These are phyloP conservation scores for Metschnikowia borealis DNA, from an alignment of 805 yeast genomes.

Conservation along the genomic window DNA sequence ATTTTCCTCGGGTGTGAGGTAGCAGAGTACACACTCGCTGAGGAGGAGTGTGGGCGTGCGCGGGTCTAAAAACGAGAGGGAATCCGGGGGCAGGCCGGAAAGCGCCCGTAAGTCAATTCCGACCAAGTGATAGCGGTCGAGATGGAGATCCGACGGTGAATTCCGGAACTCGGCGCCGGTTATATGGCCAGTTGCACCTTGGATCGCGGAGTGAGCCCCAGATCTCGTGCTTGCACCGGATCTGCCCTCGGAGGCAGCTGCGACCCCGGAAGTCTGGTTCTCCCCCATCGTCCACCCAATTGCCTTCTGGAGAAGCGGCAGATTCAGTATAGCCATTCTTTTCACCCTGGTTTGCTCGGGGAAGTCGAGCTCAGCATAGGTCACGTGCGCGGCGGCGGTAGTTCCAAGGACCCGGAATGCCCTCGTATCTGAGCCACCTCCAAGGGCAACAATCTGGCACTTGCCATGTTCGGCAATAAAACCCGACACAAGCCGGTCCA, in stretches of 20 bases:
- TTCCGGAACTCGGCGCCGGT: slow-evolving; percentile 20
- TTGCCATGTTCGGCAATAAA: slow-evolving; percentile 32
- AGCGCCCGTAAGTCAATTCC: slow-evolving; percentile 52
- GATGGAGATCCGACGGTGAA: slow-evolving; percentile 28
- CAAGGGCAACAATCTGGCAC: slow-evolving; percentile 63
- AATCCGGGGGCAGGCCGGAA: slow-evolving; percentile 5
- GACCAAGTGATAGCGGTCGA: slow-evolving; percentile 46
- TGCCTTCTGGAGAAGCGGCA: slow-evolving; percentile 25
- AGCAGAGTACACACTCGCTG: slow-evolving; percentile 77
- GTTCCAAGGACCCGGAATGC: slow-evolving; percentile 46
- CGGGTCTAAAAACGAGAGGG: slow-evolving; percentile 24
- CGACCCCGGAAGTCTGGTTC: slow-evolving; percentile 5
- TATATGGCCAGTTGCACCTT: no score
- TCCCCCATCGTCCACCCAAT: slow-evolving; percentile 14
- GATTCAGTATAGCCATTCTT: slow-evolving; percentile 41
- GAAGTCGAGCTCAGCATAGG: slow-evolving; percentile 64
- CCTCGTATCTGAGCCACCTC: slow-evolving; percentile 79
- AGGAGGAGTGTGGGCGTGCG: slow-evolving; percentile 55
- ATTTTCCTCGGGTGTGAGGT: slow-evolving; percentile 51
- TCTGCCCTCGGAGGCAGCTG: background rate
- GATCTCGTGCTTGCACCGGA: background rate
- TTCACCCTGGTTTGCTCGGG: slow-evolving; percentile 50
- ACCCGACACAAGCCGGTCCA: slow-evolving; percentile 43
- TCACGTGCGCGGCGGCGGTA: slow-evolving; percentile 19
- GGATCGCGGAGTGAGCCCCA: background rate